Percentiles rank a stretch among this genome's conserved stretches.
These are phyloP conservation scores for Bipolaris victoriae DNA, from an alignment of 2,329 filamentous ascomycete species.

Conservation along the genomic window DNA sequence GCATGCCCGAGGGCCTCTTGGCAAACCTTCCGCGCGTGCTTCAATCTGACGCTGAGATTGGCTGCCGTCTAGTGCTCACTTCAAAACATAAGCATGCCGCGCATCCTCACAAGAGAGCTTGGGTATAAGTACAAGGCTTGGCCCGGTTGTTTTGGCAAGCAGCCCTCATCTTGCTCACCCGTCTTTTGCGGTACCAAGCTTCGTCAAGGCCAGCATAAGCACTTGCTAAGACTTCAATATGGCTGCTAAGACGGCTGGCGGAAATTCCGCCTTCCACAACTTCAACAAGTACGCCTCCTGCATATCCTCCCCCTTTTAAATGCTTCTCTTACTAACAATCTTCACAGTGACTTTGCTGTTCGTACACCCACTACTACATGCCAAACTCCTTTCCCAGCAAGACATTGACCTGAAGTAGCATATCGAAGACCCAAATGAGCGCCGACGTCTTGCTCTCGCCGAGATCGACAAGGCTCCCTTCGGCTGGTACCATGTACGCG, in stretches of 20 bases:
- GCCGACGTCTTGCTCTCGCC: constrained; percentile 76
- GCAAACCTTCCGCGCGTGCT: constrained; percentile 4
- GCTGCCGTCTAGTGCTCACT: background rate
- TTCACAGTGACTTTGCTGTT: constrained; percentile 38
- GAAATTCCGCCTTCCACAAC: constrained; percentile 36
- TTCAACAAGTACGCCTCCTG: constrained; percentile 27
- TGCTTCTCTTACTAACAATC: background rate
- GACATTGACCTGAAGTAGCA: constrained; percentile 36
- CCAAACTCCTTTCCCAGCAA: background rate
- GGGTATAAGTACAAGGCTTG: constrained; percentile 18
- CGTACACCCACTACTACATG: background rate
- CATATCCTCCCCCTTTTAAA: background rate
- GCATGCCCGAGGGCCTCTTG: background rate
- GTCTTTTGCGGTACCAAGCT: constrained; percentile 13
- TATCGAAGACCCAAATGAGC: constrained; percentile 74
- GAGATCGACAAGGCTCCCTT: constrained; percentile 84
- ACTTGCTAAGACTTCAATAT: constrained; percentile 24
- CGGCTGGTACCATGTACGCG: constrained; percentile 81
- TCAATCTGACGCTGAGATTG: constrained; percentile 3
- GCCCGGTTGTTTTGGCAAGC: constrained; percentile 5
- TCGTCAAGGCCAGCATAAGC: constrained; percentile 14
- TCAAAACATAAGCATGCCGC: constrained; percentile 1
- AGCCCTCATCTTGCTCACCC: constrained; percentile 3
- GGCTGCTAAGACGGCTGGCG: constrained; percentile 28
- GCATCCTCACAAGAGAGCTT: constrained; percentile 8